Conservation (phyloP, 1,139 yeast genomes). For the Hanseniaspora gamundiae region DNA sequence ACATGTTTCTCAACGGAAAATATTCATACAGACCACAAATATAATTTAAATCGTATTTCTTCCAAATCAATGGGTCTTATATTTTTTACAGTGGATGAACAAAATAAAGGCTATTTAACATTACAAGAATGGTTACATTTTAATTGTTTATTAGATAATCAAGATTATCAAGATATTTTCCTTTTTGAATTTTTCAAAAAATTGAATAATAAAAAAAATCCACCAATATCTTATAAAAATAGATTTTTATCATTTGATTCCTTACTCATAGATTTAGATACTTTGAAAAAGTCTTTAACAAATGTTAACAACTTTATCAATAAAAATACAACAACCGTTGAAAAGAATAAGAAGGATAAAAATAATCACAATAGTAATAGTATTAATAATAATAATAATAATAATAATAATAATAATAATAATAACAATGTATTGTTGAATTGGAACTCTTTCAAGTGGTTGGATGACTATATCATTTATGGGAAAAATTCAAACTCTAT, state of each 20-base stretch:
- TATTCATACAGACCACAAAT: slow-evolving; percentile 24
- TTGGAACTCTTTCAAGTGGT: slow-evolving; percentile 24
- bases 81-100: slow-evolving; percentile 52
- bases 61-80: slow-evolving; percentile 35
- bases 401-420: not conserved
- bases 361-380: not conserved
- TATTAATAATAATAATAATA: not conserved
- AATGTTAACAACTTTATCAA: slow-evolving; percentile 23
- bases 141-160: slow-evolving; percentile 39
- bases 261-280: slow-evolving; percentile 21
- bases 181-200: slow-evolving; percentile 39
- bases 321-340: not conserved
- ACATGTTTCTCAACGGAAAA: slow-evolving; percentile 5
- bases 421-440: slow-evolving; percentile 12
- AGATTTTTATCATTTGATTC: slow-evolving; percentile 29
- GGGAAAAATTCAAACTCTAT: slow-evolving; percentile 5
- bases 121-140: slow-evolving; percentile 50
- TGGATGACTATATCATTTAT: slow-evolving; percentile 6
- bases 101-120: slow-evolving; percentile 48
- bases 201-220: slow-evolving; percentile 22
- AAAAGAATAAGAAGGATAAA: not conserved
- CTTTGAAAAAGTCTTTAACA: slow-evolving; percentile 24
- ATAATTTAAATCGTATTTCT: slow-evolving; percentile 24
- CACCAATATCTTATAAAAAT: slow-evolving; percentile 29
- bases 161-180: slow-evolving; percentile 47